Conservation (phyloP, 2,329 filamentous ascomycete genomes). For the Meredithiella fracta region DNA sequence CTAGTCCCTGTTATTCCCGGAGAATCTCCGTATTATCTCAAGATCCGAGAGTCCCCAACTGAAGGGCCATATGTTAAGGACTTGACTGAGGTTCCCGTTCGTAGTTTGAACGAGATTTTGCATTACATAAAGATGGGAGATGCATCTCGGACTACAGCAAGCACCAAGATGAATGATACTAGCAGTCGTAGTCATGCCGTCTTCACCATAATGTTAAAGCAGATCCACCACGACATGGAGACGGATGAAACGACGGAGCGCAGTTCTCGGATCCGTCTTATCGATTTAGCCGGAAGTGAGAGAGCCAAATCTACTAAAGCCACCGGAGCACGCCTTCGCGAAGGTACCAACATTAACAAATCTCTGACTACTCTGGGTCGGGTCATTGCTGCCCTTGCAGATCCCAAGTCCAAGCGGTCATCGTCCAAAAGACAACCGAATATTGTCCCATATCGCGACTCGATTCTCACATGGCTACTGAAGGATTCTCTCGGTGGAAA, state of each 20-base stretch:
- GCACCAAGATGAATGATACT: slow-evolving; percentile 99
- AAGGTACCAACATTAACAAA: slow-evolving; percentile 98
- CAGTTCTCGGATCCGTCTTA: slow-evolving; percentile 79
- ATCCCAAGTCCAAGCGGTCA: slow-evolving; percentile 35
- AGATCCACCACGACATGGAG: slow-evolving; percentile 92
- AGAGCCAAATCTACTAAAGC: slow-evolving; percentile 91
- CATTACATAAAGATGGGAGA: slow-evolving; percentile 85
- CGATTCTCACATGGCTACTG: slow-evolving; percentile 65
- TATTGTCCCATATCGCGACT: slow-evolving; percentile 84
- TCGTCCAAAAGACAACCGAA: slow-evolving; percentile 39
- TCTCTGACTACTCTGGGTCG: slow-evolving; percentile 88
- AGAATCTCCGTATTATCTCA: slow-evolving; percentile 76
- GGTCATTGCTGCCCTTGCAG: slow-evolving; percentile 78
- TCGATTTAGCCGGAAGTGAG: slow-evolving; percentile 89
- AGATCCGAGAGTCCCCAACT: slow-evolving; percentile 87
- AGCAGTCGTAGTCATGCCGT: slow-evolving; percentile 92
- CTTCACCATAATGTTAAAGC: slow-evolving; percentile 94
- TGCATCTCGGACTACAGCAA: slow-evolving; percentile 69
- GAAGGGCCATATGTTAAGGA: slow-evolving; percentile 97
- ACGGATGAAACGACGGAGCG: slow-evolving; percentile 97
- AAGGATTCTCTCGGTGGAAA: slow-evolving; percentile 95
- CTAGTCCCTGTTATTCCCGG: slow-evolving; percentile 56
- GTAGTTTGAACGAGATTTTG: slow-evolving; percentile 72
- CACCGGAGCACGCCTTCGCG: slow-evolving; percentile 73
- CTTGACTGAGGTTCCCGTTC: slow-evolving; percentile 80